These are phyloP conservation scores for Neonectria magnoliae DNA, from an alignment of 2,329 filamentous ascomycete species.

Conservation along the genomic window DNA sequence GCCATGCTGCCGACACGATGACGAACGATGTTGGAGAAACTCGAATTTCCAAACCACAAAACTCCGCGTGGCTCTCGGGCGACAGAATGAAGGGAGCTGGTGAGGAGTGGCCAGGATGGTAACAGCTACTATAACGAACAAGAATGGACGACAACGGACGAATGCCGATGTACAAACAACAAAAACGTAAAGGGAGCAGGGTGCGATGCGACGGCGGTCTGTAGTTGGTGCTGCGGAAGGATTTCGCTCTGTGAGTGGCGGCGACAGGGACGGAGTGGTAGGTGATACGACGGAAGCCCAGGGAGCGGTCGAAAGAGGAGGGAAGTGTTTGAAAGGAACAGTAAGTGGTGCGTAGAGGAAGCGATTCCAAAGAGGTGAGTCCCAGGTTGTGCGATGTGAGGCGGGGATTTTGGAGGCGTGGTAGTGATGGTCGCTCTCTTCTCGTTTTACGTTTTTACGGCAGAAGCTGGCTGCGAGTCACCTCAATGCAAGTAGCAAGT, in stretches of 20 bases:
- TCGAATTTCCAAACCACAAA: neutral
- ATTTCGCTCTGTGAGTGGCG: neutral
- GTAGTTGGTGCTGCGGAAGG: neutral
- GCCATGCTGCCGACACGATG: constrained; percentile 8
- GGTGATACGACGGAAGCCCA: neutral
- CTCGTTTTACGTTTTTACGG: neutral
- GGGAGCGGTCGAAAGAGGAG: neutral
- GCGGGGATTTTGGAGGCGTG: neutral
- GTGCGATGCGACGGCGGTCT: neutral
- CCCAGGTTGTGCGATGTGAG: neutral
- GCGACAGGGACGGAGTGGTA: neutral
- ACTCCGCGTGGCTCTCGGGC: neutral
- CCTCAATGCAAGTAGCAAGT: too few species aligned
- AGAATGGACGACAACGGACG: neutral
- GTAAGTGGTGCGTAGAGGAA: neutral
- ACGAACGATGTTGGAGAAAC: neutral
- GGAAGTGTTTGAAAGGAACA: neutral
- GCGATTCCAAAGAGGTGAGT: neutral
- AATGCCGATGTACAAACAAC: neutral
- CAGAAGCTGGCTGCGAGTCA: neutral
- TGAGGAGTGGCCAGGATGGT: neutral
- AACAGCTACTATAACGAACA: neutral
- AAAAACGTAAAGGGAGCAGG: neutral
- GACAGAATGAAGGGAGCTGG: neutral
- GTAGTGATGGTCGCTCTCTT: neutral